Percentiles rank a stretch among this genome's conserved stretches.
Evolutionary conservation across 768 basidiomycete species (phyloP).

Genomic region (Collybia sordida): DNA sequence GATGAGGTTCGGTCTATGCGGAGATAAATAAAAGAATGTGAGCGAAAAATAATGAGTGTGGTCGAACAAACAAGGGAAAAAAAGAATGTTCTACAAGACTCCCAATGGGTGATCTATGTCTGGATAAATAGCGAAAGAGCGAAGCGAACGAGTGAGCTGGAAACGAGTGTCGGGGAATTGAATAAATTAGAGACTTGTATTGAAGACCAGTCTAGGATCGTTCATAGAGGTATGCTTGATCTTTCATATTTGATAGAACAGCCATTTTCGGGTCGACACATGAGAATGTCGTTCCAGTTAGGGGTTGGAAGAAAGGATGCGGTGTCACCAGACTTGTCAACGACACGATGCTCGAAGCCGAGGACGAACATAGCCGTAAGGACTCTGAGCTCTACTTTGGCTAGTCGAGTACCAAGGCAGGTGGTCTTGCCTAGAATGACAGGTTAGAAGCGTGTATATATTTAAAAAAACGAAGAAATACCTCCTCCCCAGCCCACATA

Average conservation of each 20-base stretch:
- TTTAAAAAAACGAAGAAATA: slow-evolving; percentile 31
- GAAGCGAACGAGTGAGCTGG: not conserved
- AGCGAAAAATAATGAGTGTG: not conserved
- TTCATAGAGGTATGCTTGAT: slow-evolving; percentile 31
- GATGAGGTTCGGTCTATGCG: not conserved
- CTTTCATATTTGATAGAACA: slow-evolving; percentile 55
- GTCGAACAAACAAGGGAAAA: not conserved
- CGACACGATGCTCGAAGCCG: slow-evolving; percentile 57
- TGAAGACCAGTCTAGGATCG: not conserved
- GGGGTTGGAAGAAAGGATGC: slow-evolving; percentile 39
- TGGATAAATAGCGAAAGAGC: not conserved
- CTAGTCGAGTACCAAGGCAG: slow-evolving; percentile 75
- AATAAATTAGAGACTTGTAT: too few species aligned
- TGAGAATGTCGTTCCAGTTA: slow-evolving; percentile 77
- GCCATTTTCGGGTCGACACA: slow-evolving; percentile 56
- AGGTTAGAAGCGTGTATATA: slow-evolving; percentile 9
- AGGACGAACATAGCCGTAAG: slow-evolving; percentile 66
- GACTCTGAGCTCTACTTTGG: slow-evolving; percentile 73
- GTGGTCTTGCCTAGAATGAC: slow-evolving; percentile 55
- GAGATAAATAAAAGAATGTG: not conserved
- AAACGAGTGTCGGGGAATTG: not conserved
- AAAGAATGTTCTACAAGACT: too few species aligned
- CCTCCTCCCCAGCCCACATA: slow-evolving; percentile 84
- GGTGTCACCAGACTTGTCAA: slow-evolving; percentile 51
- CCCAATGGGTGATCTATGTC: too few species aligned